A percentile compares a stretch with the other conserved stretches of the same genome.
Conservation (phyloP, 179 eudicot species). For the Silene noctiflora region DNA sequence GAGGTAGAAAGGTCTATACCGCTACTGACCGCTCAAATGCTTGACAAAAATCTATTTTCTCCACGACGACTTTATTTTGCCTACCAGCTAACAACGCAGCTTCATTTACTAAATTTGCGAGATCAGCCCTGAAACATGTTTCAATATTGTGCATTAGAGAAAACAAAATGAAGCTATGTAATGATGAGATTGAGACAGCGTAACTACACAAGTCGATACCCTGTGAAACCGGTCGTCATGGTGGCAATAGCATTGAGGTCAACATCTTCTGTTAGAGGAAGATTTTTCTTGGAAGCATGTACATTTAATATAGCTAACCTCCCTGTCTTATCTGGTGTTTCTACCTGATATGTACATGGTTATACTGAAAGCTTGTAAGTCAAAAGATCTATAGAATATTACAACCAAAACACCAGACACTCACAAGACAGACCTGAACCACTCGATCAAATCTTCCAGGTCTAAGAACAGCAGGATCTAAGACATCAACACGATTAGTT, state of each 20-base stretch:
- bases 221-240: constrained; percentile 97
- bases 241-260: constrained; percentile 65
- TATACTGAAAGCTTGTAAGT: constrained; percentile 1
- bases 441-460: constrained; percentile 53
- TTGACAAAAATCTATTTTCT: constrained; percentile 77
- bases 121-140: constrained; percentile 55
- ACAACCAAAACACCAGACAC: background rate
- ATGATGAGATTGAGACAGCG: background rate
- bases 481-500: constrained; percentile 79
- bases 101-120: constrained; percentile 84
- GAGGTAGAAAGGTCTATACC: constrained; percentile 35
- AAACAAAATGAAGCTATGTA: constrained; percentile 4
- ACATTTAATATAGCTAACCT: constrained; percentile 84
- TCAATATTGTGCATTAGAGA: constrained; percentile 11
- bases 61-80: constrained; percentile 62
- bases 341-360: constrained; percentile 47
- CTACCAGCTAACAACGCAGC: constrained; percentile 97
- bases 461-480: constrained; percentile 74
- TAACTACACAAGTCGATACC: constrained; percentile 36
- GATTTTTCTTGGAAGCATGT: constrained; percentile 75
- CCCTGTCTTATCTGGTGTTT: constrained; percentile 82
- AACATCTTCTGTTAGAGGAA: constrained; percentile 73
- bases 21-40: constrained; percentile 94
- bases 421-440: constrained; percentile 52
- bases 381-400: background rate